A percentile compares a stretch with the other conserved stretches of the same genome.
phyloP scores from a whole-genome alignment of 805 yeast species.

The Teunomyces kruisii region DNA sequence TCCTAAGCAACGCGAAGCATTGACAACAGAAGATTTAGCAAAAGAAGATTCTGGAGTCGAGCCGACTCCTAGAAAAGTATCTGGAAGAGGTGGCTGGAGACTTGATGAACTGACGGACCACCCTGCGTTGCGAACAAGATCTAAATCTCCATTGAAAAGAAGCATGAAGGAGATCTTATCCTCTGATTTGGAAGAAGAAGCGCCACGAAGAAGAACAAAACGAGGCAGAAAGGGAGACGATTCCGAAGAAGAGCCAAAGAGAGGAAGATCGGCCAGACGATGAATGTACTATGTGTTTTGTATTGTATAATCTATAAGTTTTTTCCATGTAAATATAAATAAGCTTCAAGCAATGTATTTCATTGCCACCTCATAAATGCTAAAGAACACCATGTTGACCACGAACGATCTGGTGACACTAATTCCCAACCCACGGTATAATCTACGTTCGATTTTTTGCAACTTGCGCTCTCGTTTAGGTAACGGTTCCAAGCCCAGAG shows the following conservation, averaged over 20 bases:
- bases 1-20: constrained; percentile 3
- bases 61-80: constrained; percentile 6
- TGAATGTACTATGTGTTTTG: background rate
- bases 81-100: constrained; percentile 9
- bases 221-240: constrained; percentile 2
- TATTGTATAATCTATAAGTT: background rate
- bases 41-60: too few relatives aligned
- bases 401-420: constrained; percentile 69
- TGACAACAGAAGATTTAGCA: background rate
- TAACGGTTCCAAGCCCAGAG: constrained; percentile 45
- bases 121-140: constrained; percentile 34
- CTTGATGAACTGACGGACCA: constrained; percentile 13
- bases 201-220: constrained; percentile 9
- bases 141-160: constrained; percentile 35
- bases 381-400: constrained; percentile 74
- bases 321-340: too few relatives aligned
- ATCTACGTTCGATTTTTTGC: constrained; percentile 37
- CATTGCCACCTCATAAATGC: constrained; percentile 70
- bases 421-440: constrained; percentile 63
- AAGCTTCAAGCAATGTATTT: constrained; percentile 38
- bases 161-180: constrained; percentile 18
- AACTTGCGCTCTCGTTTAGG: constrained; percentile 30
- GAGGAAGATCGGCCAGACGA: background rate
- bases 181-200: constrained; percentile 10
- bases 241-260: background rate